phyloP scores from a whole-genome alignment of 2,329 filamentous ascomycete species.

The Arthrobotrys entomopaga region DNA sequence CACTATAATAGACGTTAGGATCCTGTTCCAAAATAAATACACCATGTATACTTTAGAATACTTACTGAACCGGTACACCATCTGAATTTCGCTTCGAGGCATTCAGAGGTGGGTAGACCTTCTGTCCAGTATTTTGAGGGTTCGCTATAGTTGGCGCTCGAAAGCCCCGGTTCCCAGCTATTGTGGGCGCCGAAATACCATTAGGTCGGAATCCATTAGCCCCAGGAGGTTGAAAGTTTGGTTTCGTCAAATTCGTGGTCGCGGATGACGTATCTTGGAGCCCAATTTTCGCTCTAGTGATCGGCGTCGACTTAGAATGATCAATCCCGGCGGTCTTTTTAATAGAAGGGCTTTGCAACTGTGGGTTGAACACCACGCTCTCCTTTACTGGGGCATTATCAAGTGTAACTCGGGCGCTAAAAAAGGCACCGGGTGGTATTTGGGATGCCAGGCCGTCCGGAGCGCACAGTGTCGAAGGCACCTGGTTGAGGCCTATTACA shows the following conservation, averaged over 20 bases:
- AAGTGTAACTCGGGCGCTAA: slow-evolving; percentile 57
- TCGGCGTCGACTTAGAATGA: slow-evolving; percentile 58
- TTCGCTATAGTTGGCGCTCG: slow-evolving; percentile 45
- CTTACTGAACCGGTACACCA: slow-evolving; percentile 50
- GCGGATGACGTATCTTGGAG: slow-evolving; percentile 42
- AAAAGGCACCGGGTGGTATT: slow-evolving; percentile 57
- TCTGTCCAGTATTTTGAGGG: slow-evolving; percentile 28
- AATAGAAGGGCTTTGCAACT: slow-evolving; percentile 57
- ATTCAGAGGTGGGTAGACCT: slow-evolving; percentile 46
- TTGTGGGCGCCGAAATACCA: slow-evolving; percentile 34
- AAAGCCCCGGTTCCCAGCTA: slow-evolving; percentile 37
- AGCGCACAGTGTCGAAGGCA: slow-evolving; percentile 27
- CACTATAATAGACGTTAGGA: slow-evolving; percentile 12
- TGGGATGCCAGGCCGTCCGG: slow-evolving; percentile 48
- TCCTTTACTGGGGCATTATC: slow-evolving; percentile 55
- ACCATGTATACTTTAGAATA: neutral
- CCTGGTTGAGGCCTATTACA: slow-evolving; percentile 1
- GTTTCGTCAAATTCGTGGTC: slow-evolving; percentile 29
- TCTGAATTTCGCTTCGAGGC: slow-evolving; percentile 48
- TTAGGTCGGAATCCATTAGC: slow-evolving; percentile 48
- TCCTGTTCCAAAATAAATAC: neutral
- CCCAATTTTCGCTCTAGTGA: slow-evolving; percentile 56
- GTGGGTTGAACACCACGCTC: slow-evolving; percentile 57
- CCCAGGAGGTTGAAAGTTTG: slow-evolving; percentile 58
- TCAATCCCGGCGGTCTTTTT: slow-evolving; percentile 59